Evolutionary conservation across 768 basidiomycete species (phyloP).

Genomic region (Rhodotorula toruloides): DNA sequence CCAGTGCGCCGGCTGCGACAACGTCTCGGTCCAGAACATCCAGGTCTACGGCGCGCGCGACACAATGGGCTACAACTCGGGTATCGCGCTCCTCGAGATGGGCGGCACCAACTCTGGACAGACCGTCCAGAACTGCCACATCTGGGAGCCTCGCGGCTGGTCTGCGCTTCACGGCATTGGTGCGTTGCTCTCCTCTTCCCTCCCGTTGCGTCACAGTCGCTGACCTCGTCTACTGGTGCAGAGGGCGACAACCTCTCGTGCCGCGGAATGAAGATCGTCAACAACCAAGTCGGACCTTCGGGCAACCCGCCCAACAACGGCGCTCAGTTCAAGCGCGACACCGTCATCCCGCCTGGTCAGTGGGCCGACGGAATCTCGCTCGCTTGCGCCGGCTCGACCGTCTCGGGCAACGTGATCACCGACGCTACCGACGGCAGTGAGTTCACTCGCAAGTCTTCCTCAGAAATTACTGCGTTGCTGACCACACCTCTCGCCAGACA

Average conservation of each 20-base stretch:
- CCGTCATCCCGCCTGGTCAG: conserved; percentile 3
- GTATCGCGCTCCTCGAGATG: conserved; percentile 37
- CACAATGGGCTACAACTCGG: conserved; percentile 18
- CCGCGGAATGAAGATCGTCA: conserved; percentile 30
- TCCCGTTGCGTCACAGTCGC: neutral
- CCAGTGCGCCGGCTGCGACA: conserved; percentile 28
- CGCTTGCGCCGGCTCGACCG: conserved; percentile 38
- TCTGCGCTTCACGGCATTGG: conserved; percentile 39
- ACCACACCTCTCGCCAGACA: conserved; percentile 5
- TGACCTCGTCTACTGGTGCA: neutral
- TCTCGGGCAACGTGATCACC: conserved; percentile 41
- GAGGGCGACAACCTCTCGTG: conserved; percentile 36
- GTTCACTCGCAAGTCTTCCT: neutral
- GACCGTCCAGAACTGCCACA: conserved; percentile 33
- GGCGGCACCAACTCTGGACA: conserved; percentile 37
- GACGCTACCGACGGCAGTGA: conserved; percentile 42
- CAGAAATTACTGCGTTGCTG: neutral
- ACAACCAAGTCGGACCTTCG: conserved; percentile 41
- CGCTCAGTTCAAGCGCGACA: conserved; percentile 33
- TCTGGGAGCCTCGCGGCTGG: conserved; percentile 44
- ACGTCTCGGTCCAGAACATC: conserved; percentile 32
- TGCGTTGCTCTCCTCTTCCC: conserved; percentile 1
- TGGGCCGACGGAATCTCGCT: conserved; percentile 45
- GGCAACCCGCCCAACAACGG: conserved; percentile 36
- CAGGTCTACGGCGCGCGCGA: conserved; percentile 40